phyloP scores from a whole-genome alignment of 2,329 filamentous ascomycete species.

The Arthrobotrys sphaeroides region DNA sequence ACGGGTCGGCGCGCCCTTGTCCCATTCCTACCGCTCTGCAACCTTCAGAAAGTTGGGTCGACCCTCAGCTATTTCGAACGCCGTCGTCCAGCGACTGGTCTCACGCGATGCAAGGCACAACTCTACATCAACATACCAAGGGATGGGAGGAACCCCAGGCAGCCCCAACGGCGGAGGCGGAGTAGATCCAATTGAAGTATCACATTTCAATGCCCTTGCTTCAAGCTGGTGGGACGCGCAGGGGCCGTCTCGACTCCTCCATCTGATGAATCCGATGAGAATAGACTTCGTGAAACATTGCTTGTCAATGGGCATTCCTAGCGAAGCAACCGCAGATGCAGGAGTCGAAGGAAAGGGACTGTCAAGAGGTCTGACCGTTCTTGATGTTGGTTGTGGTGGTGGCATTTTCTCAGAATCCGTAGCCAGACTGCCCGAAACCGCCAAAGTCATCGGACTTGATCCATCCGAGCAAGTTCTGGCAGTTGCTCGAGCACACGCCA shows the following conservation, averaged over 20 bases:
- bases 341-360: conserved; percentile 45
- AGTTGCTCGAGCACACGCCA: conserved; percentile 79
- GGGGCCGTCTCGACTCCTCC: conserved; percentile 87
- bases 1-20: conserved; percentile 37
- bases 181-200: conserved; percentile 87
- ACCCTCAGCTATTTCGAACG: background rate
- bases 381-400: conserved; percentile 94
- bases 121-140: conserved; percentile 46
- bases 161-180: conserved; percentile 65
- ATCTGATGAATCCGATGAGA: conserved; percentile 97
- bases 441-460: conserved; percentile 78
- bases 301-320: conserved; percentile 67
- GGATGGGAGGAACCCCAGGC: conserved; percentile 1
- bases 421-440: conserved; percentile 72
- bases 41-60: conserved; percentile 1
- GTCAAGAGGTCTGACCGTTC: conserved; percentile 70
- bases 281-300: conserved; percentile 89
- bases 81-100: background rate
- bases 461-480: conserved; percentile 77
- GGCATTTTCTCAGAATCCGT: conserved; percentile 95
- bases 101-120: conserved; percentile 33
- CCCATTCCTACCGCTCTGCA: conserved; percentile 20
- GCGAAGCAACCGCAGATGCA: conserved; percentile 59
- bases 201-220: conserved; percentile 92
- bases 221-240: conserved; percentile 97